Evolutionary conservation across 306 rosid species (phyloP).

Genomic region (Ormosia emarginata): DNA sequence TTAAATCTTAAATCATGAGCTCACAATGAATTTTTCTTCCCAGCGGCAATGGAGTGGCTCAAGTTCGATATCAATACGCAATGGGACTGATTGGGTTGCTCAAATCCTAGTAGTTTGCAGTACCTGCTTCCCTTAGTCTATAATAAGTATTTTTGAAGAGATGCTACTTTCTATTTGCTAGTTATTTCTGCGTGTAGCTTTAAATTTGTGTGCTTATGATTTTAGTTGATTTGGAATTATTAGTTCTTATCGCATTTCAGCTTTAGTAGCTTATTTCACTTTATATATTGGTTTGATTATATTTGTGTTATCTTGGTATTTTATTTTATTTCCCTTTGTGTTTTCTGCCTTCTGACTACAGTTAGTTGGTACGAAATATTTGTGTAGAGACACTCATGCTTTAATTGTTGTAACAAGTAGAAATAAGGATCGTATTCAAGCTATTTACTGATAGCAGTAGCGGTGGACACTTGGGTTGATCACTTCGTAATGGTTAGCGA

Average conservation of each 20-base stretch:
- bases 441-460: conserved; percentile 62
- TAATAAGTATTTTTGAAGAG: conserved; percentile 82
- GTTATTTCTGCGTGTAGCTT: conserved; percentile 72
- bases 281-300: conserved; percentile 58
- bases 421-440: conserved; percentile 56
- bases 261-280: conserved; percentile 51
- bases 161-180: conserved; percentile 59
- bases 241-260: conserved; percentile 56
- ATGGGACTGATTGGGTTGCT: conserved; percentile 98
- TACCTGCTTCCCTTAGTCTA: conserved; percentile 73
- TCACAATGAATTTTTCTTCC: conserved; percentile 40
- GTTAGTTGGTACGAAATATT: conserved; percentile 33
- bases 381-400: conserved; percentile 31
- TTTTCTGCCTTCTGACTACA: background rate
- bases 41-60: conserved; percentile 51
- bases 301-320: conserved; percentile 28
- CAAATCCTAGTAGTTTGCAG: conserved; percentile 87
- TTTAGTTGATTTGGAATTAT: conserved; percentile 53
- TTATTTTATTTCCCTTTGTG: background rate
- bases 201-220: conserved; percentile 59
- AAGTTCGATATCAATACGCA: conserved; percentile 42
- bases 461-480: conserved; percentile 67
- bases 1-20: conserved; percentile 29
- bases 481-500: conserved; percentile 75
- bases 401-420: conserved; percentile 50